phyloP scores from a whole-genome alignment of 1,284 basidiomycete genomes.

The Boletus semigastroideus region DNA sequence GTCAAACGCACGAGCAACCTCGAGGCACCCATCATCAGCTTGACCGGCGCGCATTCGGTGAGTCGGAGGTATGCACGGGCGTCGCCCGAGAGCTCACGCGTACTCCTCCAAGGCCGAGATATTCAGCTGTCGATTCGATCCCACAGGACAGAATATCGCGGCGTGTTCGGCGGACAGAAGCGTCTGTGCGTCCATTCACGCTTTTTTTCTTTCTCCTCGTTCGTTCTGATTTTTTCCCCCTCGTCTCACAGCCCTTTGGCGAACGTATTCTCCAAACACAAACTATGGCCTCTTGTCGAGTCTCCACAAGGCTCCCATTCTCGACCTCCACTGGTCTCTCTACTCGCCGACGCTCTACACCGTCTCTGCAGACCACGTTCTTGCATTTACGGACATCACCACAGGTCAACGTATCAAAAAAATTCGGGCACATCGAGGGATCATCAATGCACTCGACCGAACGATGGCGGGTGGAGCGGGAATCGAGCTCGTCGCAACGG shows the following conservation, averaged over 20 bases:
- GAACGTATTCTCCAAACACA: constrained; percentile 77
- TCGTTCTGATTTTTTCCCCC: neutral
- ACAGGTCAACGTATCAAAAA: constrained; percentile 75
- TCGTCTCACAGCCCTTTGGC: constrained; percentile 62
- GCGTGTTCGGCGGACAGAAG: constrained; percentile 80
- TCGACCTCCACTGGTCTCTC: constrained; percentile 81
- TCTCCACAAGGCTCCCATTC: constrained; percentile 75
- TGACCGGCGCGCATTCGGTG: constrained; percentile 75
- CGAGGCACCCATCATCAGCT: constrained; percentile 78
- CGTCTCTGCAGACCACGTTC: constrained; percentile 81
- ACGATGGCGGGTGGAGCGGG: constrained; percentile 81
- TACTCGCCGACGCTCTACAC: constrained; percentile 71
- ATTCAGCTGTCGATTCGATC: constrained; percentile 77
- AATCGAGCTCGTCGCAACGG: constrained; percentile 79
- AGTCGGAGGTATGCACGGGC: constrained; percentile 16
- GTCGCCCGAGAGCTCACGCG: constrained; percentile 3
- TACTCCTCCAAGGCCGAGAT: constrained; percentile 62
- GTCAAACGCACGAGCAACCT: constrained; percentile 76
- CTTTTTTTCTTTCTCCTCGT: neutral
- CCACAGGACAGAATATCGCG: constrained; percentile 79
- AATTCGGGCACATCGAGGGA: constrained; percentile 82
- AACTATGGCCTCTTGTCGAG: constrained; percentile 78
- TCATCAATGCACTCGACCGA: constrained; percentile 85
- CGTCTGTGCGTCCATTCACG: constrained; percentile 56
- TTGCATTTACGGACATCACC: constrained; percentile 71